Percentiles rank a stretch among this genome's conserved stretches.
Evolutionary conservation across 1,139 yeast species (phyloP).

Genomic region (Debaryomycetaceae sp.): DNA sequence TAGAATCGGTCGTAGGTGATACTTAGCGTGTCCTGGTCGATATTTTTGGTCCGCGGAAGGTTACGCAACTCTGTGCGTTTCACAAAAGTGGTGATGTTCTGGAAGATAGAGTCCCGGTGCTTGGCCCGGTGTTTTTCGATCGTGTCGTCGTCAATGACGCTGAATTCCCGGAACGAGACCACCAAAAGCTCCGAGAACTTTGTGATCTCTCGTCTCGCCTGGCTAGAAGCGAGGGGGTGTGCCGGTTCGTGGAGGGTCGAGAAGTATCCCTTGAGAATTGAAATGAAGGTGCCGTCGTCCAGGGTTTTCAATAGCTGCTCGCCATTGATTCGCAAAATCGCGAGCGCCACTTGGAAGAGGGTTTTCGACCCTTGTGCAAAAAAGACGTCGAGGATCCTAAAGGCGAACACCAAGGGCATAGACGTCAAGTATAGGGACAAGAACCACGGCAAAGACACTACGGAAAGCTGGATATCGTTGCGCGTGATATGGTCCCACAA

Average conservation of each 20-base stretch:
- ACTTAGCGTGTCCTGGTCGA: slow-evolving; percentile 48
- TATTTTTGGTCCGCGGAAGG: slow-evolving; percentile 59
- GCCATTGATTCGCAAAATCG: slow-evolving; percentile 76
- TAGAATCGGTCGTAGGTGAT: slow-evolving; percentile 80
- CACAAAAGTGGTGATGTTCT: slow-evolving; percentile 80
- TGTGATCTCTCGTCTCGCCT: slow-evolving; percentile 56
- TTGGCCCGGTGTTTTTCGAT: slow-evolving; percentile 60
- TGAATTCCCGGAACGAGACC: slow-evolving; percentile 85
- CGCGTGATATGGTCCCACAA: slow-evolving; percentile 73
- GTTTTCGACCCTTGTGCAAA: slow-evolving; percentile 86
- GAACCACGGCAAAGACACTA: slow-evolving; percentile 95
- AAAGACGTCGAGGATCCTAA: slow-evolving; percentile 82
- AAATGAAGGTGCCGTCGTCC: slow-evolving; percentile 90
- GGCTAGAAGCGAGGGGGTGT: slow-evolving; percentile 61
- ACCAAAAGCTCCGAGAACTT: slow-evolving; percentile 85
- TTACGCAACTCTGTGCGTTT: slow-evolving; percentile 86
- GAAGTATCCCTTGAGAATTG: slow-evolving; percentile 75
- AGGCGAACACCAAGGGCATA: slow-evolving; percentile 91
- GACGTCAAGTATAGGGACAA: slow-evolving; percentile 80
- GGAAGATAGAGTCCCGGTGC: slow-evolving; percentile 68
- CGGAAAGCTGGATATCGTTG: slow-evolving; percentile 85
- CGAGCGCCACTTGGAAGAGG: slow-evolving; percentile 86
- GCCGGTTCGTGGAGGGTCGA: slow-evolving; percentile 69
- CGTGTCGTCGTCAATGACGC: slow-evolving; percentile 64
- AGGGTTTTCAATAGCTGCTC: slow-evolving; percentile 68